A percentile compares a stretch with the other conserved stretches of the same genome.
These are phyloP conservation scores for Boletus reticuloceps DNA, from an alignment of 768 basidiomycete species.

Conservation along the genomic window DNA sequence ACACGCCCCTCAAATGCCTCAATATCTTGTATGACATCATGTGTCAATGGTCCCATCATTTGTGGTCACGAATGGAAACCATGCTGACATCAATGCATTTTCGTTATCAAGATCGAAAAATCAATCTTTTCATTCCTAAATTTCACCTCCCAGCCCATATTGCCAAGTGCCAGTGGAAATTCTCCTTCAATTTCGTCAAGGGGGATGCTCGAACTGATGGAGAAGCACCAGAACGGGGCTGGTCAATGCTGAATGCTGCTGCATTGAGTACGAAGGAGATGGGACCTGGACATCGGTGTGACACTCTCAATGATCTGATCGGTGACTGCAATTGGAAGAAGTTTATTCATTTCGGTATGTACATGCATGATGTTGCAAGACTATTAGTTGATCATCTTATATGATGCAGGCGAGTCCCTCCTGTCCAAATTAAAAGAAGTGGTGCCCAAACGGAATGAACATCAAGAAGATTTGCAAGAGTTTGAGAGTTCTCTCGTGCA, in stretches of 20 bases:
- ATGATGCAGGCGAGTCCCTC: neutral
- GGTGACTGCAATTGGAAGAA: conserved; percentile 40
- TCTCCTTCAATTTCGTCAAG: conserved; percentile 28
- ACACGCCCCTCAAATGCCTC: neutral
- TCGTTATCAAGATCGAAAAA: too few relatives aligned
- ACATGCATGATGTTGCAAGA: too few relatives aligned
- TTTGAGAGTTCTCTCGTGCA: neutral
- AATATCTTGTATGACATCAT: neutral
- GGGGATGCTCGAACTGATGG: conserved; percentile 7
- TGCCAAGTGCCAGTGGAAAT: conserved; percentile 26
- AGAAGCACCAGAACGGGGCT: conserved; percentile 36
- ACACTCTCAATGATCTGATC: conserved; percentile 37
- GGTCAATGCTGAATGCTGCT: conserved; percentile 33
- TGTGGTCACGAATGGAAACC: too few relatives aligned
- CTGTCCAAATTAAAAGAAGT: neutral
- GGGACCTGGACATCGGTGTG: conserved; percentile 31
- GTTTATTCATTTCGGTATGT: conserved; percentile 23
- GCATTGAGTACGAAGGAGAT: conserved; percentile 24
- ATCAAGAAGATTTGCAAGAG: conserved; percentile 1
- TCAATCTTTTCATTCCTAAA: conserved; percentile 28
- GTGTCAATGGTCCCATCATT: neutral
- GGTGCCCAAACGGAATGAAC: conserved; percentile 4
- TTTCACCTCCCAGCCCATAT: conserved; percentile 39
- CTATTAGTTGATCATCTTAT: too few relatives aligned
- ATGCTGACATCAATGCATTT: too few relatives aligned